Evolutionary conservation across 306 rosid genomes (phyloP), one percentile per base, ranked within the genome.

Genomic region (Quercus dentata): DNA sequence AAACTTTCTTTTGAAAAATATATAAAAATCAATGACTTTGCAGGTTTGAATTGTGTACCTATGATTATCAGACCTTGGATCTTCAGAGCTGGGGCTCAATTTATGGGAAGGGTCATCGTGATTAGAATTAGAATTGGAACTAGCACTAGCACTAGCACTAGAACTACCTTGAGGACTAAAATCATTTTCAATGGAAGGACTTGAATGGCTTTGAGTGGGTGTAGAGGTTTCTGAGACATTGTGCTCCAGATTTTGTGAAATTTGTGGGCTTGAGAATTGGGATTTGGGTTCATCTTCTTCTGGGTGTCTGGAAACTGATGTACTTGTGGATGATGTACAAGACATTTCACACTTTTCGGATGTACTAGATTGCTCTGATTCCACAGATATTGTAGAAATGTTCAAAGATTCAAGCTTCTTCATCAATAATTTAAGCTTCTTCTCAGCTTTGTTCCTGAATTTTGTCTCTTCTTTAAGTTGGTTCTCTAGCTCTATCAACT

Each of bases 401-500:
- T 79, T 81, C 56, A 86, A 82, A 80, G 91, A 86, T 62, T 83
- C 83, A 82, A 92, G 86, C 90, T 86, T 92, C 38, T 81, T 87
- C 85, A 52, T 92, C 31, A 94, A 83, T 71, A 78, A 75, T 41
- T 59, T 79, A 62, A 92, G 95, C 91, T 85, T 94, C 82, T 78
- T 92, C 80, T 91, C 90, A 17, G 95, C 92, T 86, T 69, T 91
- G 74, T 91, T 84, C 87, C 86, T 92, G 69, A 87, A 56, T 51
- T 80, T 84, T 21, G 78, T 86, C 92, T 91, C 97, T 77, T 88
- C 83, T 68, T 80, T 89, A 8, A 94, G 81, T 79, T 74, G 61
- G 6, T 84, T 90, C 80, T 90, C 94, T 69, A 94, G 75, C 71
- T 91, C 97, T 74, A 68, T 73, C 86, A 93, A 79, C 99, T 94